Evolutionary conservation across 2,329 filamentous ascomycete species (phyloP).

Genomic region (Colletotrichum sublineola): DNA sequence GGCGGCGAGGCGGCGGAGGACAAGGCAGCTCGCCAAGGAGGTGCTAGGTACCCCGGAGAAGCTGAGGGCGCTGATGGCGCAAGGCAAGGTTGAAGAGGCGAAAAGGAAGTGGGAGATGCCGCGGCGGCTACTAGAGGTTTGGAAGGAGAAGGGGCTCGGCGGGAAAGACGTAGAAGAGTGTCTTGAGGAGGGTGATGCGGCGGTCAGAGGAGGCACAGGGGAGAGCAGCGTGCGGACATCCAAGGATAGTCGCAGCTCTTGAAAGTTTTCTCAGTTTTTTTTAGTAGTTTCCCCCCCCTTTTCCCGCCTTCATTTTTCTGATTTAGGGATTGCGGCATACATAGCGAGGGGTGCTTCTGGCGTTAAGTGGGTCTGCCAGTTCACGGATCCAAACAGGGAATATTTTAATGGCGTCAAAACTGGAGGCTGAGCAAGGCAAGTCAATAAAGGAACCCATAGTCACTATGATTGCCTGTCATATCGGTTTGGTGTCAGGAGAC

Average conservation of each 20-base stretch:
- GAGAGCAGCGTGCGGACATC: constrained; percentile 35
- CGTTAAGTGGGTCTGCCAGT: neutral
- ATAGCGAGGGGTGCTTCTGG: constrained; percentile 38
- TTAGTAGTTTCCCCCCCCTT: too few species aligned
- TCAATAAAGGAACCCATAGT: neutral
- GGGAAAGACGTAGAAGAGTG: constrained; percentile 67
- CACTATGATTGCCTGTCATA: neutral
- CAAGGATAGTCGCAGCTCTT: constrained; percentile 42
- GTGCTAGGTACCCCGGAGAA: constrained; percentile 72
- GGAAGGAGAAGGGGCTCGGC: constrained; percentile 68
- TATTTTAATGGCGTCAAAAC: neutral
- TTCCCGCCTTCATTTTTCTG: neutral
- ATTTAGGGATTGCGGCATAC: constrained; percentile 15
- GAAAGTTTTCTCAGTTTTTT: neutral
- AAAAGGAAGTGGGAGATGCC: constrained; percentile 68
- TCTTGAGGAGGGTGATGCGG: constrained; percentile 68
- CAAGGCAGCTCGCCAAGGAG: constrained; percentile 71
- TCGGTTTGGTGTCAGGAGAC: neutral
- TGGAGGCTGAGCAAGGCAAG: neutral
- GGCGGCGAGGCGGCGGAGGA: constrained; percentile 53
- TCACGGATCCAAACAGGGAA: neutral
- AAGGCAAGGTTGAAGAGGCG: constrained; percentile 73
- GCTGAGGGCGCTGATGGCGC: constrained; percentile 68
- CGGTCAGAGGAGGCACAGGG: constrained; percentile 50
- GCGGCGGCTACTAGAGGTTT: constrained; percentile 63